phyloP scores from a whole-genome alignment of 352 stramenopile species.

The Aphanomyces cochlioides region DNA sequence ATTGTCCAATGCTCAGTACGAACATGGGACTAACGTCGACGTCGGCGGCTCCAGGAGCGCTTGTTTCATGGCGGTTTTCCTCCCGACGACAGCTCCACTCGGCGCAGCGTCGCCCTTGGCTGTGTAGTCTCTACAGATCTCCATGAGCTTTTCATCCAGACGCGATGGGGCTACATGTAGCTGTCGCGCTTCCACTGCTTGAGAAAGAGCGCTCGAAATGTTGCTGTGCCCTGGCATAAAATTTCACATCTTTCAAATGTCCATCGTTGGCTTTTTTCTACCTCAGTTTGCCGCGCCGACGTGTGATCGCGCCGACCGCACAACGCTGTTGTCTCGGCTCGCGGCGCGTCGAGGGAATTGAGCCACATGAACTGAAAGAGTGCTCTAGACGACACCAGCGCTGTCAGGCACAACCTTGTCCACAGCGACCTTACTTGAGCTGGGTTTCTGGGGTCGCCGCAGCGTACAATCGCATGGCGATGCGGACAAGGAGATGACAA shows the following conservation, averaged over 20 bases:
- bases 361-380: slow-evolving; percentile 85
- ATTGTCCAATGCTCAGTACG: neutral
- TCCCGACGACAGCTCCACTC: neutral
- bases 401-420: neutral
- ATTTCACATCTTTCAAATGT: slow-evolving; percentile 11
- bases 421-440: slow-evolving; percentile 45
- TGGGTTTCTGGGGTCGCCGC: slow-evolving; percentile 43
- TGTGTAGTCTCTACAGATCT: slow-evolving; percentile 18
- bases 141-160: too few species aligned
- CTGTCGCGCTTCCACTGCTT: slow-evolving; percentile 77
- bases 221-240: neutral
- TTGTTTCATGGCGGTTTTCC: slow-evolving; percentile 2
- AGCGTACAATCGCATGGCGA: slow-evolving; percentile 48
- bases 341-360: slow-evolving; percentile 46
- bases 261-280: slow-evolving; percentile 1
- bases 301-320: slow-evolving; percentile 43
- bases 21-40: neutral
- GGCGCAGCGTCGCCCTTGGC: neutral
- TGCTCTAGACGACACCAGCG: slow-evolving; percentile 33
- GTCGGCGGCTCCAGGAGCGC: neutral
- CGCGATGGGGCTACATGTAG: slow-evolving; percentile 45
- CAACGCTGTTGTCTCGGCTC: slow-evolving; percentile 66
- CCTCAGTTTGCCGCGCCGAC: neutral
- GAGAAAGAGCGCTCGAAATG: slow-evolving; percentile 69
- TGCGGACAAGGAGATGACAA: slow-evolving; percentile 57